phyloP scores from a whole-genome alignment of 169 alveolate species.

The Eimeria necatrix region DNA sequence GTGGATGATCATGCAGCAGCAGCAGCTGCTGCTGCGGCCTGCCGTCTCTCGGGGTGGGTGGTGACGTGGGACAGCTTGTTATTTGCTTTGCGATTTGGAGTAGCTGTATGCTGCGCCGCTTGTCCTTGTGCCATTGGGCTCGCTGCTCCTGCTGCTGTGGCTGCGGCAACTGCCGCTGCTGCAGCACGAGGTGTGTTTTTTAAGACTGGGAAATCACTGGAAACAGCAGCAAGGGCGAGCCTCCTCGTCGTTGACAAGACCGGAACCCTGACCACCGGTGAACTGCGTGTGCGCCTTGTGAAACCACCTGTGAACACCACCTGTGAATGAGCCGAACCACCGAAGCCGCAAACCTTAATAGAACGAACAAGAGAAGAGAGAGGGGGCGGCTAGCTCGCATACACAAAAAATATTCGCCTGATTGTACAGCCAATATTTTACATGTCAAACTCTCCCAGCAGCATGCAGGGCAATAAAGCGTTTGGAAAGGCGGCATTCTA shows the following conservation, averaged over 20 bases:
- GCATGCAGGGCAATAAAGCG: too few species aligned
- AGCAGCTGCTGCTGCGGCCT: constrained; percentile 67
- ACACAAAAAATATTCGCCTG: too few species aligned
- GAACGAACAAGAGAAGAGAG: not conserved
- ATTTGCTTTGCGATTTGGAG: constrained; percentile 87
- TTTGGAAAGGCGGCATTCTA: too few species aligned
- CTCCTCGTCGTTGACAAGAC: constrained; percentile 81
- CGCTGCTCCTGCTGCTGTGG: constrained; percentile 83
- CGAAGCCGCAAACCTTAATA: too few species aligned
- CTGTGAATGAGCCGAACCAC: not conserved
- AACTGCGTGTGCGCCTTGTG: constrained; percentile 87
- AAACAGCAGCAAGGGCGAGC: constrained; percentile 64
- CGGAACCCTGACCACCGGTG: constrained; percentile 82
- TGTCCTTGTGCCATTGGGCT: constrained; percentile 92
- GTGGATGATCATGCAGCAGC: not conserved
- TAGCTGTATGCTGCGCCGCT: constrained; percentile 89
- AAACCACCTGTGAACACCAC: not conserved
- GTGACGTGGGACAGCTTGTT: constrained; percentile 72
- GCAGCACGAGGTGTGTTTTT: constrained; percentile 77
- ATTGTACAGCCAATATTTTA: too few species aligned
- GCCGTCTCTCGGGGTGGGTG: constrained; percentile 56
- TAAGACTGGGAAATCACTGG: constrained; percentile 77
- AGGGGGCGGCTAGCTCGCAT: too few species aligned
- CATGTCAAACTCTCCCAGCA: too few species aligned
- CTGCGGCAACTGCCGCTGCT: constrained; percentile 81